Evolutionary conservation across 163 green algal species (phyloP).

Genomic region (Volvox carteri): DNA sequence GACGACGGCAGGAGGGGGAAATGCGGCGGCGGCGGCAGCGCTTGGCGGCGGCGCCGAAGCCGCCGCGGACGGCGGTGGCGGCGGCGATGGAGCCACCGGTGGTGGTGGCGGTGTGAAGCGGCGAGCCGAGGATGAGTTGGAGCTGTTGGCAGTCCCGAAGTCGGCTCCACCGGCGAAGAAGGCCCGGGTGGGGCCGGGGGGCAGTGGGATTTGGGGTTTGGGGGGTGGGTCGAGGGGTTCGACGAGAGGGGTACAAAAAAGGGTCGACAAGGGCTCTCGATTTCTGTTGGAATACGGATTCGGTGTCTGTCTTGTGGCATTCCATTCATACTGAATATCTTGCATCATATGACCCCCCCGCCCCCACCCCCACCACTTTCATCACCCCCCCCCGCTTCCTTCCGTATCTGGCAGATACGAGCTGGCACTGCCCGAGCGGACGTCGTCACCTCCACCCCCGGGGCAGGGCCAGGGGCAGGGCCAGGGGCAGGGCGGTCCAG

Average conservation of each 20-base stretch:
- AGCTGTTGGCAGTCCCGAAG: conserved; percentile 41
- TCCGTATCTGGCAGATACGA: conserved; percentile 9
- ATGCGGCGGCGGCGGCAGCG: neutral
- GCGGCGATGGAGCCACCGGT: neutral
- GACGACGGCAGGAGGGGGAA: neutral
- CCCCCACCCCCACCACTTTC: too few relatives aligned
- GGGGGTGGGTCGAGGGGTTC: too few relatives aligned
- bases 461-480: neutral
- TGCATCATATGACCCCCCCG: too few relatives aligned
- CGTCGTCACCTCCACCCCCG: neutral
- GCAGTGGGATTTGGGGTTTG: neutral
- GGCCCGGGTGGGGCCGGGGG: neutral
- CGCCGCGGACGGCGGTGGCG: neutral
- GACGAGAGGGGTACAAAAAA: too few relatives aligned
- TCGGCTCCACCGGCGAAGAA: conserved; percentile 31
- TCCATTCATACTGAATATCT: too few relatives aligned
- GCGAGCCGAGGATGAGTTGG: neutral
- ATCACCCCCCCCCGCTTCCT: too few relatives aligned
- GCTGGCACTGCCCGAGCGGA: conserved; percentile 16
- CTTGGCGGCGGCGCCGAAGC: neutral
- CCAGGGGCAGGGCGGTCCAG: neutral
- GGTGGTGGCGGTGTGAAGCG: conserved; percentile 10
- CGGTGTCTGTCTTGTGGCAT: too few relatives aligned
- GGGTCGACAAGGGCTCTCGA: too few relatives aligned
- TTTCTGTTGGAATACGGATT: too few relatives aligned